phyloP scores from a whole-genome alignment of 148 eudicot species.

The Salicornia ramosissima region DNA sequence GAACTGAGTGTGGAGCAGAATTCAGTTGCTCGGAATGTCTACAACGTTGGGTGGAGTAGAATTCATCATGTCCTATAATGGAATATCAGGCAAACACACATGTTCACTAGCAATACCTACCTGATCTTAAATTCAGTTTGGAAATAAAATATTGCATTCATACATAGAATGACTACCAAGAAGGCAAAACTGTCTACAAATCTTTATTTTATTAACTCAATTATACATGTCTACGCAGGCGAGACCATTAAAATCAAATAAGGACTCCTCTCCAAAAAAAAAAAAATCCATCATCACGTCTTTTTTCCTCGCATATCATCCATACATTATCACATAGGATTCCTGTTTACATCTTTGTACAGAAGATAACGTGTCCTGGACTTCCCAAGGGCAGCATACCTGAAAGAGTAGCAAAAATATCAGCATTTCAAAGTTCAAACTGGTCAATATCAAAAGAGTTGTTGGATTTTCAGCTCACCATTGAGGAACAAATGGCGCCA shows the following conservation, averaged over 20 bases:
- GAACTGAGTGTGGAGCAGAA: no score
- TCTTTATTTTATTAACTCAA: not conserved
- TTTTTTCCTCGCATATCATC: constrained; percentile 10
- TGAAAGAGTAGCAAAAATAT: constrained; percentile 30
- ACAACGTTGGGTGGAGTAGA: not conserved
- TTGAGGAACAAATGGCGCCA: constrained; percentile 99
- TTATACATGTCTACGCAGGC: constrained; percentile 20
- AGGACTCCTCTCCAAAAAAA: not conserved
- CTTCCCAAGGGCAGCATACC: constrained; percentile 98
- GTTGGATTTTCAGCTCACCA: constrained; percentile 49
- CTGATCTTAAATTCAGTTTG: not conserved
- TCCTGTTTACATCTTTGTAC: constrained; percentile 95
- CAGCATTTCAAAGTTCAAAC: constrained; percentile 14
- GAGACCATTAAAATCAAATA: constrained; percentile 5
- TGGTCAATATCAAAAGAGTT: not conserved
- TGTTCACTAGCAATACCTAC: not conserved
- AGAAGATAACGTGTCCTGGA: constrained; percentile 78
- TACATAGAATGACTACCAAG: not conserved
- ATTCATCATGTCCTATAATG: not conserved
- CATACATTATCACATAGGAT: constrained; percentile 45
- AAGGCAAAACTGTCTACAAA: not conserved
- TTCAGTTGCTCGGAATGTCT: no score
- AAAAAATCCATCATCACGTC: not conserved
- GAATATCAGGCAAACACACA: not conserved
- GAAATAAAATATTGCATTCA: not conserved